Evolutionary conservation across 345 rosid species (phyloP).

Genomic region (Arabidopsis suecica): DNA sequence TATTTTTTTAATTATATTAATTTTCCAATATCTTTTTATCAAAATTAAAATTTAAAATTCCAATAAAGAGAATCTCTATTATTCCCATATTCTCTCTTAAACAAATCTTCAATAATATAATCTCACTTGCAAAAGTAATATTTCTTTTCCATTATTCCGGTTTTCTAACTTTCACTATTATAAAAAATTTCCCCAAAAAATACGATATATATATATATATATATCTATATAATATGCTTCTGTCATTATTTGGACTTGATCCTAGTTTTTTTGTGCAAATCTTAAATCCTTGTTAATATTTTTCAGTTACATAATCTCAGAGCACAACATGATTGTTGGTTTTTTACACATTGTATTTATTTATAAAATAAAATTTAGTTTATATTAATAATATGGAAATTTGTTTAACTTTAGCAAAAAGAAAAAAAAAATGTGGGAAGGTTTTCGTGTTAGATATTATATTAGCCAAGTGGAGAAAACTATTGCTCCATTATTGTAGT

Average conservation of each 20-base stretch:
- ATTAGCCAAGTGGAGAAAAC: slow-evolving; percentile 42
- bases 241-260: slow-evolving; percentile 44
- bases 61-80: too few species aligned
- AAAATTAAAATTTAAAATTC: too few species aligned
- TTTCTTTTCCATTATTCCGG: too few species aligned
- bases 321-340: slow-evolving; percentile 18
- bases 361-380: background rate
- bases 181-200: too few species aligned
- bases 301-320: slow-evolving; percentile 13
- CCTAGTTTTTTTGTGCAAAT: background rate
- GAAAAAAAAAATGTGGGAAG: background rate
- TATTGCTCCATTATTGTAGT: slow-evolving; percentile 44
- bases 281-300: slow-evolving; percentile 7
- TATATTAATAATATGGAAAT: background rate
- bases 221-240: background rate
- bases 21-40: too few species aligned
- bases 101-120: too few species aligned
- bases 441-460: slow-evolving; percentile 43
- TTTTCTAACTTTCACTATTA: too few species aligned
- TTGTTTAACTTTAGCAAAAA: background rate
- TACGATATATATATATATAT: background rate
- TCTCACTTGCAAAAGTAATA: too few species aligned
- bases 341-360: slow-evolving; percentile 8
- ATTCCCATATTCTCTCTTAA: too few species aligned
- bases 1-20: background rate